Conservation (phyloP, 306 rosid species). For the Biancaea sappan region DNA sequence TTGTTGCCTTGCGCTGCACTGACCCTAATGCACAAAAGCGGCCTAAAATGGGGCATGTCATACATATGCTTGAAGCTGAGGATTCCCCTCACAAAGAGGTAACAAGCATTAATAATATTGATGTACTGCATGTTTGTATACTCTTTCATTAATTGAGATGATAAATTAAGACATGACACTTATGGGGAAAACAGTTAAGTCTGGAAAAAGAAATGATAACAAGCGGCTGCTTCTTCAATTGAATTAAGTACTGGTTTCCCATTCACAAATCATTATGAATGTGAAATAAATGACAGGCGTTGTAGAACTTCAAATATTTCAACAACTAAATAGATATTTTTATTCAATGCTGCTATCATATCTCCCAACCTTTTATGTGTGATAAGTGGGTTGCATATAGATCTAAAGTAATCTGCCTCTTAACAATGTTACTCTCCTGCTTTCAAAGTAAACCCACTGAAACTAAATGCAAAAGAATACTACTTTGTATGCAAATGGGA, state of each 20-base stretch:
- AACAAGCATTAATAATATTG: constrained; percentile 9
- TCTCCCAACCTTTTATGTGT: background rate
- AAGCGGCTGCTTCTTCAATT: background rate
- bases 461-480: background rate
- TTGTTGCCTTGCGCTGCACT: constrained; percentile 65
- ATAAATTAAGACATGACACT: background rate
- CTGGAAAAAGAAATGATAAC: background rate
- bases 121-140: background rate
- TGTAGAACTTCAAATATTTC: background rate
- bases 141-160: background rate
- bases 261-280: background rate
- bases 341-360: background rate
- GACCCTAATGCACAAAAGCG: constrained; percentile 64
- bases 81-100: constrained; percentile 57
- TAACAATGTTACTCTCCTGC: background rate
- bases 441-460: background rate
- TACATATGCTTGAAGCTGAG: constrained; percentile 77
- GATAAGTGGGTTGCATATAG: background rate
- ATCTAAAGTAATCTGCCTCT: background rate
- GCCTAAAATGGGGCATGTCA: constrained; percentile 72
- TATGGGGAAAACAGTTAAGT: background rate
- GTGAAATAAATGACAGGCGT: background rate
- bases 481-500: background rate
- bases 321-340: background rate
- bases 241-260: background rate